These are phyloP conservation scores for Fragaria iinumae DNA, from an alignment of 306 rosid genomes.

Conservation along the genomic window DNA sequence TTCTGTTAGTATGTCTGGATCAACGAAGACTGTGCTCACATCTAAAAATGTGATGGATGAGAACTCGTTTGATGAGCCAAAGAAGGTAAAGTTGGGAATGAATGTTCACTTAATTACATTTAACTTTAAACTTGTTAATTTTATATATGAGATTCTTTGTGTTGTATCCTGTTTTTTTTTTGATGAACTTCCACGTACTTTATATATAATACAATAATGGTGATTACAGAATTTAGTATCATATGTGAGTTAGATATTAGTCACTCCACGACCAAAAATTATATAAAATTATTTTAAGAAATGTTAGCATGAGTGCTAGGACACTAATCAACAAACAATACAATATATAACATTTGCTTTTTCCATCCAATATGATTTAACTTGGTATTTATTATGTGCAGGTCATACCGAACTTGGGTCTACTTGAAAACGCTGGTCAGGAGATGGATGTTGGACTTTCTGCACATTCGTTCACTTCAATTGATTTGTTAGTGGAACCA, in stretches of 20 bases:
- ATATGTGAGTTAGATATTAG: not conserved
- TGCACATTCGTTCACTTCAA: constrained; percentile 65
- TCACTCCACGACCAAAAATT: not conserved
- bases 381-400: constrained; percentile 28
- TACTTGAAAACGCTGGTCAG: constrained; percentile 47
- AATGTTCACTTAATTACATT: not conserved
- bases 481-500: constrained; percentile 61
- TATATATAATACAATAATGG: not conserved
- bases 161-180: not conserved
- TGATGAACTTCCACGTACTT: not conserved
- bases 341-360: not conserved
- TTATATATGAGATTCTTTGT: not conserved
- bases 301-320: not conserved
- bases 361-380: not conserved
- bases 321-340: not conserved
- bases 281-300: too few species aligned
- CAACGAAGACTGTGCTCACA: constrained; percentile 59
- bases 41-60: constrained; percentile 74
- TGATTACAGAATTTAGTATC: not conserved
- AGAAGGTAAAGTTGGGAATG: constrained; percentile 49
- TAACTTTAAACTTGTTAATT: not conserved
- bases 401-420: constrained; percentile 50
- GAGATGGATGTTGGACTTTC: constrained; percentile 40
- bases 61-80: constrained; percentile 71
- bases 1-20: constrained; percentile 42